Evolutionary conservation across 108 stramenopile genomes (phyloP).

Genomic region (Chaetoceros muelleri): DNA sequence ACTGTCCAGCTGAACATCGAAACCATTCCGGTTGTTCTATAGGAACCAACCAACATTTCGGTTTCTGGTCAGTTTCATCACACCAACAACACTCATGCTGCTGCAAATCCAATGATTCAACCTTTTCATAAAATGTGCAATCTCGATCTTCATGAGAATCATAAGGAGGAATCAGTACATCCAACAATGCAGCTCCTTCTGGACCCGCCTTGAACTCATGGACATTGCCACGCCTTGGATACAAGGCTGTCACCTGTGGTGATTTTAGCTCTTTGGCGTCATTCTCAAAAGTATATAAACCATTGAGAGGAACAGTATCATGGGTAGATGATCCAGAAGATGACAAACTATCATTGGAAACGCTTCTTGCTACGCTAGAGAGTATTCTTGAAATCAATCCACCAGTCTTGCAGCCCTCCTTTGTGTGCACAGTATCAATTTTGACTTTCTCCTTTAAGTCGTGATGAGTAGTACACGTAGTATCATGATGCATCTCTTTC

Average conservation of each 20-base stretch:
- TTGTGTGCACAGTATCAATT: neutral
- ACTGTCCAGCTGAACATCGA: slow-evolving; percentile 63
- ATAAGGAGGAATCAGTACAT: slow-evolving; percentile 91
- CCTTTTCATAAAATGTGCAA: slow-evolving; percentile 83
- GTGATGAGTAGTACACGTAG: neutral
- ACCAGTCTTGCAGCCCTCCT: too few relatives aligned
- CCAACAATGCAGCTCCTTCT: slow-evolving; percentile 82
- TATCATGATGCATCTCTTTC: neutral
- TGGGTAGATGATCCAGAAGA: neutral
- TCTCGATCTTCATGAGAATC: slow-evolving; percentile 67
- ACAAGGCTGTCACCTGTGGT: slow-evolving; percentile 60
- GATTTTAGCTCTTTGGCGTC: slow-evolving; percentile 42
- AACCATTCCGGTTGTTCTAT: slow-evolving; percentile 75
- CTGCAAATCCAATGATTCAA: slow-evolving; percentile 4
- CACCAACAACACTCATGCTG: neutral
- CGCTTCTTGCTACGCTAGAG: neutral
- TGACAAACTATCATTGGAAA: neutral
- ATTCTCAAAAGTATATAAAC: slow-evolving; percentile 22
- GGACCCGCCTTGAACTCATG: slow-evolving; percentile 88
- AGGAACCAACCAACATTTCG: slow-evolving; percentile 41
- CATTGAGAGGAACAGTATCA: neutral
- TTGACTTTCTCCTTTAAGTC: neutral
- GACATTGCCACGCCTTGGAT: slow-evolving; percentile 77
- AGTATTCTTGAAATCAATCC: too few relatives aligned
- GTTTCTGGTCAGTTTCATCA: neutral